Conservation (phyloP, 768 basidiomycete species). For the Tylopilus balloui region DNA sequence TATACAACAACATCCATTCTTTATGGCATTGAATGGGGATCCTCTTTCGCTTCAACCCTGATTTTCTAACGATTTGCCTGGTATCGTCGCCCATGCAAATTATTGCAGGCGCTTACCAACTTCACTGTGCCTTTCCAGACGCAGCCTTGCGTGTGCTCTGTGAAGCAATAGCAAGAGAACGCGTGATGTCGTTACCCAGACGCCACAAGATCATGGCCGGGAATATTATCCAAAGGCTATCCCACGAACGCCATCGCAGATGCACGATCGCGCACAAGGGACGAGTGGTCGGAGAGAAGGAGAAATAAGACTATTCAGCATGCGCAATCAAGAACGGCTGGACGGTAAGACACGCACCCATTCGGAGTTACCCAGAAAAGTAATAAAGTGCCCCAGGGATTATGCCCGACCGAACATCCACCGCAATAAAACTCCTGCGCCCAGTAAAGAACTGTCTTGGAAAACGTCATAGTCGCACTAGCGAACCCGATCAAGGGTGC, state of each 20-base stretch:
- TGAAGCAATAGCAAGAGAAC: constrained; percentile 36
- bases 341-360: constrained; percentile 46
- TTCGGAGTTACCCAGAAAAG: constrained; percentile 74
- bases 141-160: constrained; percentile 25
- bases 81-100: too few species aligned
- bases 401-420: constrained; percentile 74
- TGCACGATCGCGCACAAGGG: background rate
- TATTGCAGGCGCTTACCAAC: too few species aligned
- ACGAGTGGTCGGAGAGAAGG: too few species aligned
- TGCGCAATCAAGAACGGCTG: background rate
- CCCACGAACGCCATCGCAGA: background rate
- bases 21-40: too few species aligned
- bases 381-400: constrained; percentile 46
- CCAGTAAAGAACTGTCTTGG: constrained; percentile 84
- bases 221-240: constrained; percentile 73
- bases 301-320: constrained; percentile 3
- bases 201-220: constrained; percentile 56
- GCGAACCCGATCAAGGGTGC: constrained; percentile 75
- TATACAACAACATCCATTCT: too few species aligned
- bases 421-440: constrained; percentile 75
- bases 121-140: constrained; percentile 31
- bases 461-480: constrained; percentile 70
- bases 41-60: too few species aligned
- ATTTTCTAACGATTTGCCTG: too few species aligned
- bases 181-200: constrained; percentile 59